Percentiles rank a stretch among this genome's conserved stretches.
Evolutionary conservation across 1,284 basidiomycete species (phyloP).

Genomic region (Schizopora paradoxa): DNA sequence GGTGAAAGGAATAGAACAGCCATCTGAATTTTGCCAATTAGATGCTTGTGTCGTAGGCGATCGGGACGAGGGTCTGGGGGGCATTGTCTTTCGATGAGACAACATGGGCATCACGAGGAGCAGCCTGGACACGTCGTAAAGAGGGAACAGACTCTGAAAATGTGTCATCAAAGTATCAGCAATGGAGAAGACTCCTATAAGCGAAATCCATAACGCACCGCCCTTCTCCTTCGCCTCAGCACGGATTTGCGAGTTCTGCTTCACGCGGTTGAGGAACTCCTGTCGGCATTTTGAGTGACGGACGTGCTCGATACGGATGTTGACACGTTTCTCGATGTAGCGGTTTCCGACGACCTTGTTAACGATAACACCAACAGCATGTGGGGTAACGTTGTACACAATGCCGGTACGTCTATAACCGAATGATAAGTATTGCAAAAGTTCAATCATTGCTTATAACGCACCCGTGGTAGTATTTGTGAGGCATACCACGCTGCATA

Average conservation of each 20-base stretch:
- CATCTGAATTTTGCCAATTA: conserved; percentile 35
- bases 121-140: conserved; percentile 83
- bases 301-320: conserved; percentile 98
- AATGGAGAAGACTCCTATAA: conserved; percentile 4
- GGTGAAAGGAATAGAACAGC: no score
- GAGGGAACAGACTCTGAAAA: conserved; percentile 63
- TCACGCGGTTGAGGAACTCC: conserved; percentile 96
- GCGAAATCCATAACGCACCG: conserved; percentile 38
- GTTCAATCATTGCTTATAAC: conserved; percentile 26
- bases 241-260: conserved; percentile 86
- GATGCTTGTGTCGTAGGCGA: conserved; percentile 86
- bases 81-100: conserved; percentile 76
- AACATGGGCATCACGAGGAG: conserved; percentile 77
- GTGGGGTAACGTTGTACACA: conserved; percentile 96
- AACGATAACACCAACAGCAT: conserved; percentile 93
- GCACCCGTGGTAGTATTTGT: conserved; percentile 92
- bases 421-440: not conserved
- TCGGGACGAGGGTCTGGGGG: conserved; percentile 90
- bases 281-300: conserved; percentile 98
- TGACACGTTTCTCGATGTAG: conserved; percentile 99
- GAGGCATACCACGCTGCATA: conserved; percentile 99
- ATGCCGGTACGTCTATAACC: conserved; percentile 85
- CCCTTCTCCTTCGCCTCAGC: conserved; percentile 85
- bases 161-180: conserved; percentile 8
- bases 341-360: conserved; percentile 99